Conservation (phyloP, 768 basidiomycete genomes). For the Pholiota conissans region DNA sequence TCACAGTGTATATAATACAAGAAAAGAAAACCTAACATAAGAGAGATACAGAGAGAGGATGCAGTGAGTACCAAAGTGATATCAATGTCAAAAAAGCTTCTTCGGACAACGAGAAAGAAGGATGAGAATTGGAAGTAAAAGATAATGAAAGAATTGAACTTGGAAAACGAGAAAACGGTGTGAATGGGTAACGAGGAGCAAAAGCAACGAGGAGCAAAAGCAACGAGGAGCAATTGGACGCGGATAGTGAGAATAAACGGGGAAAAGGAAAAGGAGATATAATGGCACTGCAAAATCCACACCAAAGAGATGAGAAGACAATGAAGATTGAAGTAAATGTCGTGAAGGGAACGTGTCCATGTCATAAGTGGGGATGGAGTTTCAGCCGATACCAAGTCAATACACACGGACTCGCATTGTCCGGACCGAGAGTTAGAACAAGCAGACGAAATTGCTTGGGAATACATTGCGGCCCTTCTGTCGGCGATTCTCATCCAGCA, state of each 20-base stretch:
- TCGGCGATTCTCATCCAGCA: conserved; percentile 75
- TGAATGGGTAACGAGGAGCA: not conserved
- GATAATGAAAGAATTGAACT: not conserved
- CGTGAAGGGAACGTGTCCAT: not conserved
- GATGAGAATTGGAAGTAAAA: not conserved
- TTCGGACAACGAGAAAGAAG: not conserved
- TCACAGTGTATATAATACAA: not conserved
- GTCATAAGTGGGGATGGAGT: not conserved
- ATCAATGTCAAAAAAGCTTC: not conserved
- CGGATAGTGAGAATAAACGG: not conserved
- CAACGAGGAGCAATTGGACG: not conserved
- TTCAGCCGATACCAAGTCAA: too few species aligned
- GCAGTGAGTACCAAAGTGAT: not conserved
- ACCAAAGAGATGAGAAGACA: not conserved
- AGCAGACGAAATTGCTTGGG: conserved; percentile 85
- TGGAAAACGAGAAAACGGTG: not conserved
- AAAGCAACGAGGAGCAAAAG: conserved; percentile 1
- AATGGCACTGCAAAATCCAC: not conserved
- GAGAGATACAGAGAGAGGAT: not conserved
- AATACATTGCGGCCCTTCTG: conserved; percentile 75
- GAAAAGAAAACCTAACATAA: not conserved
- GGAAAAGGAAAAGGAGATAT: not conserved
- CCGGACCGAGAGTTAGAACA: conserved; percentile 51
- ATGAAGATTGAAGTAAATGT: not conserved
- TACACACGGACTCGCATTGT: too few species aligned